Base-by-base conservation (phyloP, 2,329 filamentous ascomycete genomes). In the Aquanectria penicillioides region DNA sequence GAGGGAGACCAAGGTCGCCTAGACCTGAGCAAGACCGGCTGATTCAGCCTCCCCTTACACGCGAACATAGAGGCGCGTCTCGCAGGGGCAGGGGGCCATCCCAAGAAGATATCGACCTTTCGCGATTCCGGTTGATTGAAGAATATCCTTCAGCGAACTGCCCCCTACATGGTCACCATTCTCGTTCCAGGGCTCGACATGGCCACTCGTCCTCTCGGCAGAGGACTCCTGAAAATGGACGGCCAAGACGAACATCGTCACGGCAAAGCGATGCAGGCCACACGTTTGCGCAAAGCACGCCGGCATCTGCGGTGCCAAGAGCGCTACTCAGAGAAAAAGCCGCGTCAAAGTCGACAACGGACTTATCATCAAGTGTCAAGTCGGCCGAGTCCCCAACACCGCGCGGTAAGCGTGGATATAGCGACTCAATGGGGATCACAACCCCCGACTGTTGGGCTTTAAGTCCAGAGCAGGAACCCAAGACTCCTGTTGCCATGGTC, bases 401-500 rank as follows among this genome's bases (percentile, higher is more conserved):
- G 22, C 52, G 43, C 34, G 43, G 20, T n/a, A 26, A 49, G 23
- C 43, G 36, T 41, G 36, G 15, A 12, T 13, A 11, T 10, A 40
- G 10, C 22, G 44, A 40, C 11, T 37, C 28, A 13, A 37, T 56
- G 7, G 34, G 23, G n/a, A 36, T 36, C 11, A 34, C 33, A 28
- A 29, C 52, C 15, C 43, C 56, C 4, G 51, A 41, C 5, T 11
- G 18, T 12, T 38, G 49, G 20, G 36, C 50, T 15, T 31, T 56
- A 22, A 52, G 34, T 25, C 15, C 37, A 12, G 40, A 26, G 8
- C 33, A 54, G 6, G 65, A 60, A 23, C 62, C 61, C 10, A 68
- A 63, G 49, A 68, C 65, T 15, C 65, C 65, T 13, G 57, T 59
- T n/a, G 64, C 65, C 20, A 67, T 68, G 65, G 43, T 61, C 9